These are phyloP conservation scores for Fusarium pseudograminearum DNA, from an alignment of 2,329 filamentous ascomycete genomes.

Conservation along the genomic window DNA sequence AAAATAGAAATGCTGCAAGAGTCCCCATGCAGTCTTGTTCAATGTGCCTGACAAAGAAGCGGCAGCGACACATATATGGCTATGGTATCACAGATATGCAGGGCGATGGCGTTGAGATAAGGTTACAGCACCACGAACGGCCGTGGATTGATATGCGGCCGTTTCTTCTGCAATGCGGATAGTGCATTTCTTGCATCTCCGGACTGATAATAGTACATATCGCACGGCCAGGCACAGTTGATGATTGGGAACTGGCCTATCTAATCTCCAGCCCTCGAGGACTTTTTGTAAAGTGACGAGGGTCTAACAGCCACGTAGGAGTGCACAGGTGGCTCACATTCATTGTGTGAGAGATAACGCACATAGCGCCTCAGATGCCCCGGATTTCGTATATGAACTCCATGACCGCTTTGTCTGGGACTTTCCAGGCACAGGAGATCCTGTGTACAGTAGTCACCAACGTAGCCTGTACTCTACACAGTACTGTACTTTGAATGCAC, in stretches of 20 bases:
- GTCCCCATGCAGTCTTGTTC: background rate
- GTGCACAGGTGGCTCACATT: constrained; percentile 33
- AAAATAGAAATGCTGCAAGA: constrained; percentile 28
- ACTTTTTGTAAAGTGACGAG: constrained; percentile 34
- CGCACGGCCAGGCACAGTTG: constrained; percentile 28
- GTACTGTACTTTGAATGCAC: background rate
- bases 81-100: constrained; percentile 33
- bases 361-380: background rate
- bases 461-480: background rate
- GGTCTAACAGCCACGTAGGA: constrained; percentile 35
- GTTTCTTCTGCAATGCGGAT: constrained; percentile 40
- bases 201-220: constrained; percentile 39
- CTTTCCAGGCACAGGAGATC: background rate
- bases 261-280: constrained; percentile 44
- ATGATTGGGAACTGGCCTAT: constrained; percentile 46
- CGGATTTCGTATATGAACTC: background rate
- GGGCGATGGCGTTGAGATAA: constrained; percentile 41
- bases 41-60: constrained; percentile 20
- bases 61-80: constrained; percentile 40
- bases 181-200: constrained; percentile 41
- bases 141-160: constrained; percentile 42
- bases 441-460: background rate
- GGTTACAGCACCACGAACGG: constrained; percentile 29
- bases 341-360: constrained; percentile 29
- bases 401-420: background rate